Conservation (phyloP, 106 monocot species). For the Hemerocallis citrina region DNA sequence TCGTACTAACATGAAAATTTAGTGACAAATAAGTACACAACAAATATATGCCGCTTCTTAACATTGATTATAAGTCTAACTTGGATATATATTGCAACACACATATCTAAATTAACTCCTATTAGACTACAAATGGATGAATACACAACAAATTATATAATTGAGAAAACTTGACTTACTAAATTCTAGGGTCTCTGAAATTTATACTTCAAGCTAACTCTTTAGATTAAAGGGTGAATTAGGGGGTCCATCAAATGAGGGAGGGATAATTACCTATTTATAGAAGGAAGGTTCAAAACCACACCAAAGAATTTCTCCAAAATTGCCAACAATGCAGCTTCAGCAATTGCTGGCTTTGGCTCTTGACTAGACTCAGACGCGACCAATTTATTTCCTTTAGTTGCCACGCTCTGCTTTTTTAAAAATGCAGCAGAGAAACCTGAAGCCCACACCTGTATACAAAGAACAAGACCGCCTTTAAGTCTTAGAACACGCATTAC, state of each 20-base stretch:
- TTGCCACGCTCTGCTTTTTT: slow-evolving; percentile 73
- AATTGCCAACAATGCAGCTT: slow-evolving; percentile 46
- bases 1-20: not conserved
- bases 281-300: slow-evolving; percentile 79
- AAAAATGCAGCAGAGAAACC: slow-evolving; percentile 96
- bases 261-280: slow-evolving; percentile 56
- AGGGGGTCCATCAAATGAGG: not conserved
- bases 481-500: not conserved
- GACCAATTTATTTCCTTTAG: slow-evolving; percentile 41
- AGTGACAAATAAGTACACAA: not conserved
- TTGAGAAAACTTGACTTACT: not conserved
- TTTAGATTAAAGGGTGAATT: too few relatives aligned
- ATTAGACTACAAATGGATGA: not conserved
- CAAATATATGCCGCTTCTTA: not conserved
- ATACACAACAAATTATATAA: not conserved
- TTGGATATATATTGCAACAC: not conserved
- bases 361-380: slow-evolving; percentile 12
- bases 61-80: not conserved
- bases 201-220: not conserved
- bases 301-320: slow-evolving; percentile 81
- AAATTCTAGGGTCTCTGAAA: not conserved
- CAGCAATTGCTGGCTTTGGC: slow-evolving; percentile 44
- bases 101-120: not conserved
- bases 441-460: slow-evolving; percentile 79
- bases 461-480: not conserved